Evolutionary conservation across 306 rosid genomes (phyloP), one percentile per base, ranked within the genome.

Genomic region (Oemleria cerasiformis): DNA sequence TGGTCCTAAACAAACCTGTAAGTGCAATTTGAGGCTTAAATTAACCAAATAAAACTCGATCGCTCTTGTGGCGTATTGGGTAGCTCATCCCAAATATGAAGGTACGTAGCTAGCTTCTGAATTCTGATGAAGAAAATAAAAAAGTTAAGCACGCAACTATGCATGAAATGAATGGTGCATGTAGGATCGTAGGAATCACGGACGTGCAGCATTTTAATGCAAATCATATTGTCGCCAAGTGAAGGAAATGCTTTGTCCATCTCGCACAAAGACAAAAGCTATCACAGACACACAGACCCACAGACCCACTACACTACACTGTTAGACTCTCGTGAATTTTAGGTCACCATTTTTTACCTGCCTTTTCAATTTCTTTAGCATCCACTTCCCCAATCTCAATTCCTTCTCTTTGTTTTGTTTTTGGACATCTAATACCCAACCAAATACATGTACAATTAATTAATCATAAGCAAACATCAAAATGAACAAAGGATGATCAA

Each of bases 321-420:
- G 1, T 25, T 1, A 70, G 55, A 58, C n/a, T 41, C 79, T 69
- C 83, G 86, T 83, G 87, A 81, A 51, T 13, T 60, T 20, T 25
- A 25, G 30, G 30, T 25, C 30, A 25, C 30, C 30, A 1, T 25
- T 1, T 25, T 25, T 25, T 25, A 25, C 30, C 2, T 25, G 30
- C 21, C 8, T 42, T 53, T 8, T 15, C 16, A 11, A 2, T 13
- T 51, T 19, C 9, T 30, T 16, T 16, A 13, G 5, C 49, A n/a
- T 45, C 5, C 51, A 21, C 10, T 45, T 23, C 47, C 49, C 15
- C 74, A 8, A 73, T 9, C 51, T 47, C 13, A 44, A 23, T 23
- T 8, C 11, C 43, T 65, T 15, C 48, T 17, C 23, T 34, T 36
- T 34, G 5, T 3, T 34, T 68, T 61, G 65, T 67, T 54, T 34